Evolutionary conservation across 495 filamentous ascomycete species (phyloP).

Genomic region (Tuber indicum): DNA sequence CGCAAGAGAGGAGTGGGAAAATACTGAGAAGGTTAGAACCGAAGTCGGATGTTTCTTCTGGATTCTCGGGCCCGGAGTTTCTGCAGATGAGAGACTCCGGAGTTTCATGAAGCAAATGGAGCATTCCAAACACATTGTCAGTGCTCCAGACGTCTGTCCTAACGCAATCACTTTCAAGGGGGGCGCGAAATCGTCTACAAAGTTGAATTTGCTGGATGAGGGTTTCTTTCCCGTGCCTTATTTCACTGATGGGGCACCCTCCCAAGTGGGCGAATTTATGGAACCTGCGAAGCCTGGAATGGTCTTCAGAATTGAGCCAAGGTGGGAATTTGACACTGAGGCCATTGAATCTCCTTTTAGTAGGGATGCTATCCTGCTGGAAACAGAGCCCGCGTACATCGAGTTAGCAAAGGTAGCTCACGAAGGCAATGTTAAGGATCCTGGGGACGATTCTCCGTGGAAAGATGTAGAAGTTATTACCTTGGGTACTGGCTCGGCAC

Average conservation of each 20-base stretch:
- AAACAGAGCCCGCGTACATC: constrained; percentile 43
- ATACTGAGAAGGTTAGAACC: constrained; percentile 55
- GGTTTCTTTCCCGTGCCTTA: constrained; percentile 57
- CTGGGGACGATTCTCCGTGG: constrained; percentile 54
- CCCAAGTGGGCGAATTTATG: constrained; percentile 32
- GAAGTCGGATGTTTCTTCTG: constrained; percentile 68
- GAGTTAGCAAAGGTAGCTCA: constrained; percentile 49
- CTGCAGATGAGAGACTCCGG: constrained; percentile 53
- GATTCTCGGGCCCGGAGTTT: constrained; percentile 67
- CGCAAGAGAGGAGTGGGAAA: constrained; percentile 63
- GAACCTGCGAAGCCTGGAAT: constrained; percentile 38
- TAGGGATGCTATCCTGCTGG: constrained; percentile 44
- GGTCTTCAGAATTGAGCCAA: constrained; percentile 62
- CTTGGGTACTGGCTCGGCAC: constrained; percentile 81
- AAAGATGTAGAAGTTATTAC: constrained; percentile 73
- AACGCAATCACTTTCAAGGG: constrained; percentile 65
- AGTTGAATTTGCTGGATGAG: constrained; percentile 62
- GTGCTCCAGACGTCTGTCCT: constrained; percentile 62
- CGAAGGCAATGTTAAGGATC: constrained; percentile 44
- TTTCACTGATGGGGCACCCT: constrained; percentile 16
- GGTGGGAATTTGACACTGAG: constrained; percentile 50
- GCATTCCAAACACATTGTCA: constrained; percentile 64
- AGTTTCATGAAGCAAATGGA: constrained; percentile 61
- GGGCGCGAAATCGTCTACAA: constrained; percentile 55
- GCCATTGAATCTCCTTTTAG: constrained; percentile 52